Evolutionary conservation across 176 grass and related monocot species (phyloP), one percentile per base, ranked within the genome.

Genomic region (Lolium rigidum): DNA sequence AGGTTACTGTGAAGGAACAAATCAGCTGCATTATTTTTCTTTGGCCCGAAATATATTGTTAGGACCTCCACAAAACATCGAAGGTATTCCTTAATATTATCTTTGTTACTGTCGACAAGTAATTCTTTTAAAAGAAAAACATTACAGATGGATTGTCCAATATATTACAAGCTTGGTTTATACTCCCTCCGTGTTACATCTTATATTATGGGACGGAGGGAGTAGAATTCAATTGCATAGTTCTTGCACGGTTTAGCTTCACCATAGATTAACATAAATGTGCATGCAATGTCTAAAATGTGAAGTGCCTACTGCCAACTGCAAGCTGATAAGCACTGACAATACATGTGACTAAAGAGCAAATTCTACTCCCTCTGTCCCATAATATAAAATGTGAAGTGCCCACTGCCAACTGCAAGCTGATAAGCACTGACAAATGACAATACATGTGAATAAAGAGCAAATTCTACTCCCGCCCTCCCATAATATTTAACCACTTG

Each of bases 371-470:
- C 31, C 31, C 31, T 35, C 31, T 35, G 31, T 3, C 31, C 31
- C 31, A 35, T 35, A 35, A 49, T 14, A 37, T 3, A 35, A 35
- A 35, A 35, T 35, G 31, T 35, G 31, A 35, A 35, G 26, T 28
- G 39, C 3, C 39, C 39, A 41, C 39, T 41, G 39, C 39, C 39
- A 35, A 4, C 26, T 76, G 25, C 25, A 55, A 76, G 49, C 16
- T 76, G 74, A 55, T 31, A 48, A 26, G 60, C 31, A 80, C 60
- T 80, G 41, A 80, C 61, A 46, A 80, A 44, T 80, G 41, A 80
- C 61, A 46, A 65, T 10, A 65, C 59, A 66, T 64, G 16, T 20
- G 44, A 66, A 14, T 28, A 50, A 74, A 51, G 71, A 75, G 47
- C 22, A 50, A 80, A 35, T 64, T 35, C 31, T 81, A 59, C 61